These are phyloP conservation scores for Neostapfia colusana DNA, from an alignment of 176 grass and related monocot species.

Conservation along the genomic window DNA sequence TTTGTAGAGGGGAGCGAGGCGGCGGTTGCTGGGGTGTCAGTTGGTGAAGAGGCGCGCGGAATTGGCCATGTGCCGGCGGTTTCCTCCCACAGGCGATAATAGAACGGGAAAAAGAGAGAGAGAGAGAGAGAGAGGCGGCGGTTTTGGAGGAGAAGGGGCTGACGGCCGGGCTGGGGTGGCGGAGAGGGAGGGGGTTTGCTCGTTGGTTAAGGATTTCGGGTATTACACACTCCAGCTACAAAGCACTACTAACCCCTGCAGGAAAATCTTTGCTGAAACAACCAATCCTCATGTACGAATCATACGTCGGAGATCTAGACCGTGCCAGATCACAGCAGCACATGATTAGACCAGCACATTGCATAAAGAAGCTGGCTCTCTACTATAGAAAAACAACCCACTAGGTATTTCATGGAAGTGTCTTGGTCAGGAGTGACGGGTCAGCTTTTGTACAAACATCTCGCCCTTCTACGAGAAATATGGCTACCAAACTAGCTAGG, in stretches of 20 bases:
- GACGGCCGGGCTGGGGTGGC: no score
- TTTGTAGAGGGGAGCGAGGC: no score
- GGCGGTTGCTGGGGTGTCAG: no score
- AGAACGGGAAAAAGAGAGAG: no score
- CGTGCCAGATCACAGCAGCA: neutral
- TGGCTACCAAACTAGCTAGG: constrained; percentile 19
- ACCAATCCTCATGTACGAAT: neutral
- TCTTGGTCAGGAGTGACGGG: constrained; percentile 33
- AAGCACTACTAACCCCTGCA: neutral
- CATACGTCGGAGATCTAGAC: neutral
- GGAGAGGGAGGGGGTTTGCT: no score
- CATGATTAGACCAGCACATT: neutral
- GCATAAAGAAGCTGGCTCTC: constrained; percentile 19
- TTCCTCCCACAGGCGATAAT: no score
- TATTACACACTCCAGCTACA: neutral
- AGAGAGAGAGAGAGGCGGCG: no score
- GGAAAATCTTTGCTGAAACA: neutral
- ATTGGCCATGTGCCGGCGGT: no score
- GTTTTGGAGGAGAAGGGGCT: no score
- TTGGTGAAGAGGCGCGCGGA: no score
- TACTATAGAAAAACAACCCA: neutral
- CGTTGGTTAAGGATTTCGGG: no score
- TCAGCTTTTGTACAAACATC: constrained; percentile 45
- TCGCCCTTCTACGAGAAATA: constrained; percentile 8
- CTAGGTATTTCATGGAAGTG: constrained; percentile 9